A percentile compares a stretch with the other conserved stretches of the same genome.
Conservation (phyloP, 805 yeast genomes). For the Cyberlindnera mrakii region DNA sequence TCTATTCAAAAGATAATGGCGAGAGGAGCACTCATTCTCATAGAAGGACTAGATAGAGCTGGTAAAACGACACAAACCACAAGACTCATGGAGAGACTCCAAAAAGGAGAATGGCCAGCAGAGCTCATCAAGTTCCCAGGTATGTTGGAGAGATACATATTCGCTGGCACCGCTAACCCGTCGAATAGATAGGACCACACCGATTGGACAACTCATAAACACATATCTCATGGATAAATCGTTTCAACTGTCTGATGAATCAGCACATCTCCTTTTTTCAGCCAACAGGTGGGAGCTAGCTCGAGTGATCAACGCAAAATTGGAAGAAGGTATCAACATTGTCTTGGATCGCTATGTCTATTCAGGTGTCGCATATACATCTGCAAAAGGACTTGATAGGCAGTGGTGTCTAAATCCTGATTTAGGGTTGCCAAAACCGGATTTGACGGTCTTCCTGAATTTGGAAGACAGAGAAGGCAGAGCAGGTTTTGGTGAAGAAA, state of each 20-base stretch:
- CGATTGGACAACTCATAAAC: slow-evolving; percentile 75
- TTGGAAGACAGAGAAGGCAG: slow-evolving; percentile 45
- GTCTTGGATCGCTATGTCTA: slow-evolving; percentile 84
- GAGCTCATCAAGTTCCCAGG: slow-evolving; percentile 70
- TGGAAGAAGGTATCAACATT: slow-evolving; percentile 51
- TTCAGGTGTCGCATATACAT: slow-evolving; percentile 89
- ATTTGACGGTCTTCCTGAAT: slow-evolving; percentile 70
- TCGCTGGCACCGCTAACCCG: neutral
- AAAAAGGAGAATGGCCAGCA: slow-evolving; percentile 28
- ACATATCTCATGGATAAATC: slow-evolving; percentile 51
- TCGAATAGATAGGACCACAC: slow-evolving; percentile 59
- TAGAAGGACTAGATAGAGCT: slow-evolving; percentile 93
- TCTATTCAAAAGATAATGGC: slow-evolving; percentile 7
- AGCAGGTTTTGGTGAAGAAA: slow-evolving; percentile 88
- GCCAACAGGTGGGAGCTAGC: slow-evolving; percentile 93
- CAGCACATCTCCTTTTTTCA: slow-evolving; percentile 81
- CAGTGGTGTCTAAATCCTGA: slow-evolving; percentile 85
- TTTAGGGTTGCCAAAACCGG: slow-evolving; percentile 81
- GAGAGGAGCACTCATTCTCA: slow-evolving; percentile 69
- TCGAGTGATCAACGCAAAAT: slow-evolving; percentile 35
- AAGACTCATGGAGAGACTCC: slow-evolving; percentile 28
- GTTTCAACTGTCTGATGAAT: slow-evolving; percentile 58
- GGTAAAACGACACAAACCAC: slow-evolving; percentile 87
- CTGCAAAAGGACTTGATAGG: slow-evolving; percentile 70
- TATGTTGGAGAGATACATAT: slow-evolving; percentile 9